These are phyloP conservation scores for Gossypium schwendimanii DNA, from an alignment of 441 rosid genomes.

Conservation along the genomic window DNA sequence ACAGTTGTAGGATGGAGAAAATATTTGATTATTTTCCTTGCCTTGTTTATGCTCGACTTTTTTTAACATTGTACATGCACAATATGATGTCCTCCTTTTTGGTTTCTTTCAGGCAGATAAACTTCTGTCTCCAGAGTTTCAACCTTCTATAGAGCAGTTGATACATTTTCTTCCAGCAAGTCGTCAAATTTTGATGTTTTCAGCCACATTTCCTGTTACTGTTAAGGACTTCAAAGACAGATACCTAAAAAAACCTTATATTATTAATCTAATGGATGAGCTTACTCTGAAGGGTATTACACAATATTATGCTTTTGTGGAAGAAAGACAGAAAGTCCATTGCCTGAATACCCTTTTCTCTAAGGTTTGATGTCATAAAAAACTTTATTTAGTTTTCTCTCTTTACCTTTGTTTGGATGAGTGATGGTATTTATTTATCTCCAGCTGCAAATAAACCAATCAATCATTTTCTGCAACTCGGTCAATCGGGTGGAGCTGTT, in stretches of 20 bases:
- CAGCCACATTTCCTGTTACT: slow-evolving; percentile 97
- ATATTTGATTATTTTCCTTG: background rate
- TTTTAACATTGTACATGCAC: too few relatives aligned
- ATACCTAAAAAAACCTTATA: slow-evolving; percentile 68
- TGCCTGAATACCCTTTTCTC: slow-evolving; percentile 94
- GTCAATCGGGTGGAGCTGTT: slow-evolving; percentile 96
- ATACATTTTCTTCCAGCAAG: slow-evolving; percentile 67
- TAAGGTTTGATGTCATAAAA: slow-evolving; percentile 45
- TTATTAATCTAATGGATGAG: slow-evolving; percentile 97
- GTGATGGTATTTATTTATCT: slow-evolving; percentile 17
- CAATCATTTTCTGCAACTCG: slow-evolving; percentile 96
- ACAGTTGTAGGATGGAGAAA: background rate
- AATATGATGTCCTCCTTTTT: slow-evolving; percentile 22
- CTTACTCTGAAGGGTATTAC: slow-evolving; percentile 96
- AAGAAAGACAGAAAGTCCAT: slow-evolving; percentile 97
- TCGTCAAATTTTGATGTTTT: slow-evolving; percentile 92
- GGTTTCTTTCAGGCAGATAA: slow-evolving; percentile 74
- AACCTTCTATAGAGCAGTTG: slow-evolving; percentile 87
- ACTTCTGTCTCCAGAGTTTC: slow-evolving; percentile 92
- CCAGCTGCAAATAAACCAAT: slow-evolving; percentile 98
- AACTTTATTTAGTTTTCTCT: slow-evolving; percentile 1
- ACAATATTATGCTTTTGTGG: slow-evolving; percentile 92
- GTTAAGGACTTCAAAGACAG: slow-evolving; percentile 94
- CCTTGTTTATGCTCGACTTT: background rate
- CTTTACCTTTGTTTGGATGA: slow-evolving; percentile 3